phyloP scores from a whole-genome alignment of 192 early-diverging fungal genomes.

The Rhizophagus clarus region DNA sequence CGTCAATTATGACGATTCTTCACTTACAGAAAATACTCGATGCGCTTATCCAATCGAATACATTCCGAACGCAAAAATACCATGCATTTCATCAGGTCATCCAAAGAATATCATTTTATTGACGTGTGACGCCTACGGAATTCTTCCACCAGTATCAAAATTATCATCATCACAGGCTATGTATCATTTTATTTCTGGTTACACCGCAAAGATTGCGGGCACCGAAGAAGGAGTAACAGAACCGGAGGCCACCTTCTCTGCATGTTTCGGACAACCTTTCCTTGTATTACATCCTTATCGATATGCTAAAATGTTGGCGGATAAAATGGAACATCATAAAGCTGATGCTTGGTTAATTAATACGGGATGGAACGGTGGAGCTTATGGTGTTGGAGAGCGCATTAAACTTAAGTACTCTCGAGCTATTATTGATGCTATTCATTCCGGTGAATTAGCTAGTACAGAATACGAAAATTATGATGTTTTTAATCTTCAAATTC shows the following conservation, averaged over 20 bases:
- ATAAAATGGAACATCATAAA: constrained; percentile 87
- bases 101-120: constrained; percentile 95
- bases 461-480: constrained; percentile 86
- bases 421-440: constrained; percentile 97
- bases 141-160: constrained; percentile 90
- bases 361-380: constrained; percentile 96
- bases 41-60: constrained; percentile 95
- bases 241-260: constrained; percentile 90
- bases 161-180: constrained; percentile 86
- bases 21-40: constrained; percentile 94
- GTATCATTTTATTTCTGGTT: constrained; percentile 98
- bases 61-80: constrained; percentile 92
- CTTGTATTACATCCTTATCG: constrained; percentile 93
- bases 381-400: constrained; percentile 87
- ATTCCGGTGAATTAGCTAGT: constrained; percentile 86
- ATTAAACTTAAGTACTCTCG: constrained; percentile 96
- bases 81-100: constrained; percentile 81
- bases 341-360: constrained; percentile 94
- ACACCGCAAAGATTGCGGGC: constrained; percentile 97
- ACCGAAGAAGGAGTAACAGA: constrained; percentile 94
- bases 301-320: constrained; percentile 95
- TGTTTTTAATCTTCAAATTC: constrained; percentile 87
- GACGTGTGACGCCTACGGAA: constrained; percentile 97
- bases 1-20: constrained; percentile 82
- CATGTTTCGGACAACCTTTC: constrained; percentile 97